A percentile compares a stretch with the other conserved stretches of the same genome.
phyloP scores from a whole-genome alignment of 306 rosid species.

The Abrus pulchellus region DNA sequence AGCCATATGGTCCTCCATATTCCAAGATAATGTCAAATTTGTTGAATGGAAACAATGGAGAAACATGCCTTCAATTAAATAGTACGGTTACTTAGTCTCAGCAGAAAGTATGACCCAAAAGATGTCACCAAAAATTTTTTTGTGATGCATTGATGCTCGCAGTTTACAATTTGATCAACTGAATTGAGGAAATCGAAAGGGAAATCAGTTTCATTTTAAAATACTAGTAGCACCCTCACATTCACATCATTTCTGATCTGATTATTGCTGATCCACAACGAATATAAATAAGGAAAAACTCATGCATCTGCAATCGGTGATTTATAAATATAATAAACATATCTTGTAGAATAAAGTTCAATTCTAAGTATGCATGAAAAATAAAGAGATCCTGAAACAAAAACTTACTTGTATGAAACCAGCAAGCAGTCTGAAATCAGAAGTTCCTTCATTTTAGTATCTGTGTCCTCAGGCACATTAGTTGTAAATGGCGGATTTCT shows the following conservation, averaged over 20 bases:
- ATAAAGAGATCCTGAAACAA: slow-evolving; percentile 35
- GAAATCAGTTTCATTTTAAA: slow-evolving; percentile 9
- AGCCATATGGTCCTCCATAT: slow-evolving; percentile 64
- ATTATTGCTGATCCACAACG: not conserved
- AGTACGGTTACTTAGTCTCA: slow-evolving; percentile 42
- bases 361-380: slow-evolving; percentile 29
- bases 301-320: not conserved
- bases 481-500: slow-evolving; percentile 38
- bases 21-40: slow-evolving; percentile 66
- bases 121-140: not conserved
- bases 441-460: slow-evolving; percentile 49
- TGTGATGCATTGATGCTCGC: slow-evolving; percentile 29
- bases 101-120: not conserved
- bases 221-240: slow-evolving; percentile 1
- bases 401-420: slow-evolving; percentile 62
- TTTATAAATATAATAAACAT: slow-evolving; percentile 1
- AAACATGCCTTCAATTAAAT: slow-evolving; percentile 59
- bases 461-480: slow-evolving; percentile 26
- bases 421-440: slow-evolving; percentile 60
- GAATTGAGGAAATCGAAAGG: slow-evolving; percentile 17
- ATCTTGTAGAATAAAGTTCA: not conserved
- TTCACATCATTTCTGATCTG: slow-evolving; percentile 6
- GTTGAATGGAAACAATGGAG: slow-evolving; percentile 64
- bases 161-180: slow-evolving; percentile 14
- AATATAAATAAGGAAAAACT: slow-evolving; percentile 3